A percentile compares a stretch with the other conserved stretches of the same genome.
These are phyloP conservation scores for Tricholoma saponaceum DNA, from an alignment of 768 basidiomycete species.

Conservation along the genomic window DNA sequence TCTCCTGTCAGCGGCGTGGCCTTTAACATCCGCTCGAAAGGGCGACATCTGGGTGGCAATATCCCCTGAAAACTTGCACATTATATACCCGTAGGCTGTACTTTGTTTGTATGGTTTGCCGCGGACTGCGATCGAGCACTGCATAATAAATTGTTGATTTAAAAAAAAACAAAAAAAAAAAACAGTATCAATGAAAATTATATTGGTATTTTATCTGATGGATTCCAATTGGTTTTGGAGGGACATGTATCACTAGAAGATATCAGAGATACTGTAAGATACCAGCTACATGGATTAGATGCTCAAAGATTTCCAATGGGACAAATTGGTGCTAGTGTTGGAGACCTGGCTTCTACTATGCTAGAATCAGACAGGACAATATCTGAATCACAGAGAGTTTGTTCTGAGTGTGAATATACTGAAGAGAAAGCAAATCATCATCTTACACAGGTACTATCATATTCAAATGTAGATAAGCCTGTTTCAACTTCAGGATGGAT, in stretches of 20 bases:
- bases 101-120: too few species aligned
- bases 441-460: not conserved
- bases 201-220: not conserved
- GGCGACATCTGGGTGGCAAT: too few species aligned
- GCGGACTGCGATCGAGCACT: too few species aligned
- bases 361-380: not conserved
- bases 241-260: not conserved
- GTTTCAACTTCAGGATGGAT: not conserved
- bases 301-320: not conserved
- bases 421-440: not conserved
- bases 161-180: too few species aligned
- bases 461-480: not conserved
- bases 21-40: too few species aligned
- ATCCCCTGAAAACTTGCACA: too few species aligned
- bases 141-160: too few species aligned
- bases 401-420: not conserved
- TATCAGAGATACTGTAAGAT: not conserved
- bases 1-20: too few species aligned
- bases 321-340: not conserved
- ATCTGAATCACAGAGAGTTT: not conserved
- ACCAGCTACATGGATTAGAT: not conserved
- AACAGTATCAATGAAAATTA: too few species aligned
- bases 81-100: too few species aligned
- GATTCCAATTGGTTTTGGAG: not conserved
- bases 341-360: not conserved